Base-by-base conservation (phyloP, 345 rosid genomes). In the Lumnitzera littorea region DNA sequence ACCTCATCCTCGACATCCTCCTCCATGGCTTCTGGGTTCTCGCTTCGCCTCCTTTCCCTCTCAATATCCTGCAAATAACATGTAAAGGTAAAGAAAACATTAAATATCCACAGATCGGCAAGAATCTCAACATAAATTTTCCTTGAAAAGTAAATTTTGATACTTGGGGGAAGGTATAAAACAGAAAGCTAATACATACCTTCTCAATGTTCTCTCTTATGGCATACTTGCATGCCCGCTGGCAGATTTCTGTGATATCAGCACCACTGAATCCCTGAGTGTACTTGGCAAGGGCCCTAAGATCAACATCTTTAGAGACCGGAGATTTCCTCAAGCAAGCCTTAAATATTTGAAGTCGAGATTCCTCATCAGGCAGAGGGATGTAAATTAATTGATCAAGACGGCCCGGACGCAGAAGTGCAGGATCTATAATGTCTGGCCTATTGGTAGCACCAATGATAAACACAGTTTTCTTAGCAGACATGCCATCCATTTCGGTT, bases 401-500 rank as follows among this genome's bases (percentile, higher is more conserved):
- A 61, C 96, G 89, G 7, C 96, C 96, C 15, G 98, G 98, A 41
- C 96, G 87, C 96, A 92, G 78, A 67, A 92, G 96, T 15, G 96
- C 96, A 15, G 98, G 87, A 72, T 92, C 96, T 0, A 92, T 92
- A 50, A 92, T 89, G 56, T 91, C 95, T 11, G 96, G 98, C 50
- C 98, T 78, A 83, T 89, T 91, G 48, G 98, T 91, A 13, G 96
- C 96, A 43, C 98, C 98, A 55, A 92, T 92, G 15, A 92, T 92
- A 78, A 92, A 92, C 23, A 89, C 98, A 0, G 98, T 92, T 72
- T 92, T 92, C 85, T 89, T 92, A 2, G 96, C 98, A 16, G 89
- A 79, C 98, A 92, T 92, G 62, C 98, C 98, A 64, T 92, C 98
- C 98, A 92, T 92, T 72, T 92, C 96, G 0, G 97, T 89, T 64